These are phyloP conservation scores for maize (Zea mays) DNA, from an alignment of 176 grass and related monocot species.

Conservation along the genomic window DNA sequence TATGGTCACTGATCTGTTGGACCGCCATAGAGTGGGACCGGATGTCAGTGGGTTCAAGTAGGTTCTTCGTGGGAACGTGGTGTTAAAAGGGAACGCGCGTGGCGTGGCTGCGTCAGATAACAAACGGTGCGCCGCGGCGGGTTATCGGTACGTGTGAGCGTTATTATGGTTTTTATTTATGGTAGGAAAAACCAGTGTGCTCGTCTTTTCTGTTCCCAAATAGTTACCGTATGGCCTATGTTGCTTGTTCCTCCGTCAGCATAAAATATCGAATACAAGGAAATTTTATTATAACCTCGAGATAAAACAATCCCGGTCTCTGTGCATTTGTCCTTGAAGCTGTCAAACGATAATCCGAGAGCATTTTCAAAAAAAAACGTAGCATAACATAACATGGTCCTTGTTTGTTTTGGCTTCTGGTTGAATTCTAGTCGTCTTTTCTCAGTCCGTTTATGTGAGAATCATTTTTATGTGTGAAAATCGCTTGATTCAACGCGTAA, in stretches of 20 bases:
- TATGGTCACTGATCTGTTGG: background rate
- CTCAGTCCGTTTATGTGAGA: too few species aligned
- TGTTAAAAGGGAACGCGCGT: background rate
- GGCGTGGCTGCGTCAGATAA: background rate
- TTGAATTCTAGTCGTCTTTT: too few species aligned
- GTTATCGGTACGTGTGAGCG: background rate
- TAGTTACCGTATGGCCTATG: background rate
- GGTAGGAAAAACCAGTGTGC: background rate
- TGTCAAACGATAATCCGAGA: too few species aligned
- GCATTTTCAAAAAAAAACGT: too few species aligned
- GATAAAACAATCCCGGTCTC: background rate
- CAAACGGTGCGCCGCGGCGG: constrained; percentile 19
- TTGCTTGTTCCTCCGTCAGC: background rate
- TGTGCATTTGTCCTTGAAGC: background rate
- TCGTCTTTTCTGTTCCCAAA: background rate
- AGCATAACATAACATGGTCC: too few species aligned
- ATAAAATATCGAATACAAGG: background rate
- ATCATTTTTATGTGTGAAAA: too few species aligned
- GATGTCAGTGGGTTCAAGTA: background rate
- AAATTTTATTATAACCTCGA: background rate
- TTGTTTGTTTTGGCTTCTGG: too few species aligned
- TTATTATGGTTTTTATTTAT: background rate
- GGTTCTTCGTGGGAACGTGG: too few species aligned
- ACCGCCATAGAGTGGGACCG: fast-evolving
- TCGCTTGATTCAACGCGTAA: too few species aligned